These are phyloP conservation scores for Aspergillus puulaauensis DNA, from an alignment of 2,329 filamentous ascomycete genomes.

Conservation along the genomic window DNA sequence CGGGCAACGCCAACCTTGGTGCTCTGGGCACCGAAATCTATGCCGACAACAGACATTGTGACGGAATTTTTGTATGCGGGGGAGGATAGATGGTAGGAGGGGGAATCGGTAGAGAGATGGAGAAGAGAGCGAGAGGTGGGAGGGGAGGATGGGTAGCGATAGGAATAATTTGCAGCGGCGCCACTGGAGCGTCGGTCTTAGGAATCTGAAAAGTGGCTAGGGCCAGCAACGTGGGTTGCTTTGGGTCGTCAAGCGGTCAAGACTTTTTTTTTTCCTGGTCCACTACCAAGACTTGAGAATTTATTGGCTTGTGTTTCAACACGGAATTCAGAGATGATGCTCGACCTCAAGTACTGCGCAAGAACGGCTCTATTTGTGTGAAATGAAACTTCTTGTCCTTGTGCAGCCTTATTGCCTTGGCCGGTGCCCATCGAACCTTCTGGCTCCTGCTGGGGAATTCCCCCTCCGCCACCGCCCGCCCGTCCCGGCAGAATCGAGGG, in stretches of 20 bases:
- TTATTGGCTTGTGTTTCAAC: neutral
- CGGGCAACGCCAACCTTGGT: constrained; percentile 96
- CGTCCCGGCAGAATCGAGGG: constrained; percentile 24
- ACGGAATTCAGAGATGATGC: constrained; percentile 1
- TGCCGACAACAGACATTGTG: constrained; percentile 67
- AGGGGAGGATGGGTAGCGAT: constrained; percentile 14
- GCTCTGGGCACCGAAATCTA: constrained; percentile 95
- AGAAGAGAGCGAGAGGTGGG: constrained; percentile 15
- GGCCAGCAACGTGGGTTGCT: constrained; percentile 19
- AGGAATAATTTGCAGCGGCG: constrained; percentile 41
- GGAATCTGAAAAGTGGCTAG: constrained; percentile 28
- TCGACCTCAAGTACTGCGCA: neutral
- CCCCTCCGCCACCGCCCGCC: constrained; percentile 27
- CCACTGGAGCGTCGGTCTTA: constrained; percentile 25
- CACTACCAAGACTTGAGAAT: neutral
- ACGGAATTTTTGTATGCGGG: constrained; percentile 18
- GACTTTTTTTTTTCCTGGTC: constrained; percentile 17
- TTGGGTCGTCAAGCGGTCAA: constrained; percentile 27
- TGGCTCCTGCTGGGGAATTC: constrained; percentile 33
- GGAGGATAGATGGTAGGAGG: constrained; percentile 20
- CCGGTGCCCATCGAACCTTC: constrained; percentile 39
- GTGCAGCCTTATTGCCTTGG: constrained; percentile 9
- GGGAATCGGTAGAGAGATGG: constrained; percentile 22
- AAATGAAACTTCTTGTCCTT: neutral
- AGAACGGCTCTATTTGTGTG: neutral